Conservation (phyloP, 805 yeast genomes). For the Candida nitratophila region DNA sequence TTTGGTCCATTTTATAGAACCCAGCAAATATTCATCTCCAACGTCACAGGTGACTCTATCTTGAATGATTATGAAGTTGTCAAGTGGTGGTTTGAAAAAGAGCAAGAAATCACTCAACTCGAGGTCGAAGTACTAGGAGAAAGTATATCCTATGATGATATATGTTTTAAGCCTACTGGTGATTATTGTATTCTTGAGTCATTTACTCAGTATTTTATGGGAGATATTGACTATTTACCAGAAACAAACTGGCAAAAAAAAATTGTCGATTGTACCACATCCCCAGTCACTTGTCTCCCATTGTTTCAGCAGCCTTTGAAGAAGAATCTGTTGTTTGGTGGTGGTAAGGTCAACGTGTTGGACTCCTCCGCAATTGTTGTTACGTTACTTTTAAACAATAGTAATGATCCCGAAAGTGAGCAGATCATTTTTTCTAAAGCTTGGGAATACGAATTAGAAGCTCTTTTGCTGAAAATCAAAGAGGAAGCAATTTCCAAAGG, state of each 20-base stretch:
- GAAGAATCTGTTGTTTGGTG: conserved; percentile 65
- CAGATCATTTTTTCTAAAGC: conserved; percentile 32
- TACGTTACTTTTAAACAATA: conserved; percentile 61
- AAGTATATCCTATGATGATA: conserved; percentile 41
- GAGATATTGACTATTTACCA: conserved; percentile 43
- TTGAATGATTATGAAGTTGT: conserved; percentile 54
- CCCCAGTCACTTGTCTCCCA: conserved; percentile 89
- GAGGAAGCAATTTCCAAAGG: conserved; percentile 44
- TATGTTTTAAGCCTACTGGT: conserved; percentile 80
- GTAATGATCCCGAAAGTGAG: conserved; percentile 33
- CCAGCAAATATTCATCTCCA: conserved; percentile 73
- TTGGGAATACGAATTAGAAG: conserved; percentile 72
- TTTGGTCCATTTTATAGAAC: conserved; percentile 92
- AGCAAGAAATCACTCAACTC: conserved; percentile 35
- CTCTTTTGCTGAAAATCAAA: conserved; percentile 38
- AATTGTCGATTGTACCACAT: conserved; percentile 54
- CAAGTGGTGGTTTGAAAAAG: conserved; percentile 88
- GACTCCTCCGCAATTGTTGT: conserved; percentile 68
- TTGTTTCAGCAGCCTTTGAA: conserved; percentile 85
- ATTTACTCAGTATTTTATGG: conserved; percentile 80
- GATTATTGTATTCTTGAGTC: conserved; percentile 82
- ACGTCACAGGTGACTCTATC: conserved; percentile 62
- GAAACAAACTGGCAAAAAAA: conserved; percentile 49
- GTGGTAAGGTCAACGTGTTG: conserved; percentile 40
- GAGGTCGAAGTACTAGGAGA: conserved; percentile 2